phyloP scores from a whole-genome alignment of 2,329 filamentous ascomycete species.

The Coccinonectria pachysandricola region DNA sequence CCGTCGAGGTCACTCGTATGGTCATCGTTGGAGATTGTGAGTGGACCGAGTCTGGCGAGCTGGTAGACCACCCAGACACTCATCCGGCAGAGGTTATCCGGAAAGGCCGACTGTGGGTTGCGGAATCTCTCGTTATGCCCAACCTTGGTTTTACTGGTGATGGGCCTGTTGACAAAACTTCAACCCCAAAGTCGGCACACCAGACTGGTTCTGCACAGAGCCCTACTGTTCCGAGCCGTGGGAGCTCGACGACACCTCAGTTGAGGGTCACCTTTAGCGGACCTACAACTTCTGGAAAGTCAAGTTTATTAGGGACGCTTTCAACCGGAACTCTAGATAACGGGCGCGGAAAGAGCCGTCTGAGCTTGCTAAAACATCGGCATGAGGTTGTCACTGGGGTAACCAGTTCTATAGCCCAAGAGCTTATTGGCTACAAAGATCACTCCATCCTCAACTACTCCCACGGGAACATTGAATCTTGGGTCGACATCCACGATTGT shows the following conservation, averaged over 20 bases:
- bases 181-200: slow-evolving; percentile 1
- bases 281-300: slow-evolving; percentile 85
- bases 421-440: slow-evolving; percentile 73
- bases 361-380: slow-evolving; percentile 81
- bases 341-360: slow-evolving; percentile 77
- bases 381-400: slow-evolving; percentile 88
- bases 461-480: slow-evolving; percentile 76
- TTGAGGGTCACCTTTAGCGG: slow-evolving; percentile 80
- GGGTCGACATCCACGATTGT: slow-evolving; percentile 85
- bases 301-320: slow-evolving; percentile 76
- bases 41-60: slow-evolving; percentile 42
- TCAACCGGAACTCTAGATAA: slow-evolving; percentile 86
- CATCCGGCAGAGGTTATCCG: slow-evolving; percentile 13
- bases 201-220: slow-evolving; percentile 5
- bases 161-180: slow-evolving; percentile 3
- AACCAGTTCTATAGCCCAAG: slow-evolving; percentile 90
- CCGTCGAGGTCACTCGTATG: slow-evolving; percentile 69
- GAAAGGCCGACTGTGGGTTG: slow-evolving; percentile 64
- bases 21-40: slow-evolving; percentile 81
- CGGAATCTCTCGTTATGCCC: slow-evolving; percentile 80
- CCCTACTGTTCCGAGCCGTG: slow-evolving; percentile 25
- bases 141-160: slow-evolving; percentile 36
- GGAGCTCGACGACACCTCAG: slow-evolving; percentile 55
- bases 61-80: slow-evolving; percentile 18
- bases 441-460: slow-evolving; percentile 67